phyloP scores from a whole-genome alignment of 441 rosid species.

The Populus trichocarpa region DNA sequence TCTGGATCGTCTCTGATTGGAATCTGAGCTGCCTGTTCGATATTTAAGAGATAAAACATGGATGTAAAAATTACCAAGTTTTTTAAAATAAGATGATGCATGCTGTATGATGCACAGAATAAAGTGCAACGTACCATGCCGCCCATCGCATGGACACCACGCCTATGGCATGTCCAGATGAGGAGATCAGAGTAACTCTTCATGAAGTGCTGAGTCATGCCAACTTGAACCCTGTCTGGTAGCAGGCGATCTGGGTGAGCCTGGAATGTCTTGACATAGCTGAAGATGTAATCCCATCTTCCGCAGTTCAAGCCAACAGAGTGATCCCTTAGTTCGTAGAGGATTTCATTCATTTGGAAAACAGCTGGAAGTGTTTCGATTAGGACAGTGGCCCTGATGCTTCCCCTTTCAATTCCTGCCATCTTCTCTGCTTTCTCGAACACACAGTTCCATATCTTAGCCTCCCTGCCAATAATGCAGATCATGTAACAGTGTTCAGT shows the following conservation, averaged over 20 bases:
- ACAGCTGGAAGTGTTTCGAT: conserved; percentile 95
- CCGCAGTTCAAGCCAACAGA: conserved; percentile 90
- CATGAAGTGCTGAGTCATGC: conserved; percentile 95
- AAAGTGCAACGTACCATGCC: conserved; percentile 59
- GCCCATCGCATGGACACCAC: conserved; percentile 95
- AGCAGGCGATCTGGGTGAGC: conserved; percentile 73
- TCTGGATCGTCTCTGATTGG: conserved; percentile 74
- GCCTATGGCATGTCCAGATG: conserved; percentile 77
- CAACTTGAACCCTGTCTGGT: conserved; percentile 76
- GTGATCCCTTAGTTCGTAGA: conserved; percentile 77
- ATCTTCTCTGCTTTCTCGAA: conserved; percentile 84
- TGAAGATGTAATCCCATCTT: conserved; percentile 94
- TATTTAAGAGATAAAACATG: not conserved
- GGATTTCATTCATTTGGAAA: conserved; percentile 93
- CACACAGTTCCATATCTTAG: conserved; percentile 84
- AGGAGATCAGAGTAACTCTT: conserved; percentile 89
- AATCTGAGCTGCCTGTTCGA: conserved; percentile 86
- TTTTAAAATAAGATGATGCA: not conserved
- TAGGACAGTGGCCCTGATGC: conserved; percentile 83
- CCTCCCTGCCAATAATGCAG: conserved; percentile 60
- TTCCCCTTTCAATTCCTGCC: conserved; percentile 79
- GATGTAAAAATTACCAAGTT: not conserved
- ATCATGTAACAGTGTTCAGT: not conserved
- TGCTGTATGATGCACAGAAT: not conserved
- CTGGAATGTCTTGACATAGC: conserved; percentile 93